Evolutionary conservation across 208 protist species (phyloP), one percentile per base, ranked within the genome.

Genomic region (Acanthamoeba lenticulata): DNA sequence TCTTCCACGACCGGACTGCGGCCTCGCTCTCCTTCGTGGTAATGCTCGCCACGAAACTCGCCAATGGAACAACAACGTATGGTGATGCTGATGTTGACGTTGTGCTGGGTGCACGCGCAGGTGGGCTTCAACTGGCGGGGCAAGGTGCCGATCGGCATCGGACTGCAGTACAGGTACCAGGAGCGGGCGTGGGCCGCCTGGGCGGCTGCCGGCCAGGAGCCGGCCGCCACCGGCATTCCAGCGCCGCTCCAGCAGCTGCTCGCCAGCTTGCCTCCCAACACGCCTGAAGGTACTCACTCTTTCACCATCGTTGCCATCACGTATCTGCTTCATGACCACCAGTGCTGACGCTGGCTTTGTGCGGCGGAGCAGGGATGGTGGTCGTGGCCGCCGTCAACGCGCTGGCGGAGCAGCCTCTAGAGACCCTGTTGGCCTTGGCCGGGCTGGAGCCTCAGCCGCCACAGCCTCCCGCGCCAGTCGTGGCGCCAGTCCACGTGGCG

Each of bases 11-110:
- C 45, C 52, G 38, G 27, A 34, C 47, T n/a, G 34, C 44, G 17
- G n/a, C 29, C 81, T n/a, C 45, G 27, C 29, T 89, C 13, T 89
- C 81, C 11, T 89, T 89, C 60, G 47, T 62, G 81, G 81, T 89
- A 89, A 0, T 13, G 47, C 47, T 9, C 11, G 9, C 19, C 57
- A 52, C 9, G 45, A 52, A n/a, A n/a, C n/a, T n/a, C n/a, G n/a
- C n/a, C n/a, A n/a, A n/a, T 52, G 9, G 9, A 52, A 52, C 45
- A 52, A 15, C 45, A 52, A 9, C 2, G 21, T 34, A 11, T 67
- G 57, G n/a, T 36, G 57, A 4, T 67, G 55, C 15, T 19, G 55
- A 15, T 5, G 47, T 52, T 52, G 47, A 52, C 5, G 9, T 15
- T 60, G n/a, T n/a, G n/a, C n/a, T n/a, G n/a, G n/a, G n/a, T n/a